Conservation (phyloP, 2,329 filamentous ascomycete species). For the Diaporthe vexans region DNA sequence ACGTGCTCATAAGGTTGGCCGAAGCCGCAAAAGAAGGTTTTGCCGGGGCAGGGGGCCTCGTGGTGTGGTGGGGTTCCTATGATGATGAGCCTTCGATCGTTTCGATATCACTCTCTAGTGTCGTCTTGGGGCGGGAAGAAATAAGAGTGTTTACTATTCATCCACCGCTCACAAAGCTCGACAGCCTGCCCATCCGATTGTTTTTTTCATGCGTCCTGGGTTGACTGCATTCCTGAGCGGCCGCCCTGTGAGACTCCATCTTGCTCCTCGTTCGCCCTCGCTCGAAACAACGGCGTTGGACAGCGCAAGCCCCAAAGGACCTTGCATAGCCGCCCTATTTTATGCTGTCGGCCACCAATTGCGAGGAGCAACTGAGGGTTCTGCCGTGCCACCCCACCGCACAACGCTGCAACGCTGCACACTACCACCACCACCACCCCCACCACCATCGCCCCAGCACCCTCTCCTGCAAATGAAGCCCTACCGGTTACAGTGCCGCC, state of each 20-base stretch:
- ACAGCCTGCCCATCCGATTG: neutral
- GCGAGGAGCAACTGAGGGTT: constrained; percentile 6
- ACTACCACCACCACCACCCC: constrained; percentile 10
- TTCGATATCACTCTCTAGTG: neutral
- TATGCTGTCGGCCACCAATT: constrained; percentile 23
- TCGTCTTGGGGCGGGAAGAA: too few relatives aligned
- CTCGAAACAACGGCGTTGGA: neutral
- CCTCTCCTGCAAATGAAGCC: constrained; percentile 14
- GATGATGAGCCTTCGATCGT: neutral
- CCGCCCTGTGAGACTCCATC: constrained; percentile 30
- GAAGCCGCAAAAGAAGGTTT: constrained; percentile 14
- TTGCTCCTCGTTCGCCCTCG: constrained; percentile 14
- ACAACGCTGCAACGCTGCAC: neutral
- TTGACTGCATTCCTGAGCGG: constrained; percentile 29
- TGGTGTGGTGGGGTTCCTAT: neutral
- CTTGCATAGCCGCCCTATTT: constrained; percentile 32
- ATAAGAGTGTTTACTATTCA: neutral
- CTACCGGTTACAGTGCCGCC: constrained; percentile 26
- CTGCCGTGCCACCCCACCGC: constrained; percentile 24
- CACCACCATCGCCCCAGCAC: constrained; percentile 1
- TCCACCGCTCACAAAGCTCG: too few relatives aligned
- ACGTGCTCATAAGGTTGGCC: constrained; percentile 2
- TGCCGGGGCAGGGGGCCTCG: constrained; percentile 13
- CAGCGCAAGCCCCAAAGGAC: constrained; percentile 16
- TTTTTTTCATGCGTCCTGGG: constrained; percentile 3